A percentile compares a stretch with the other conserved stretches of the same genome.
Evolutionary conservation across 805 yeast species (phyloP).

Genomic region (Metschnikowia kunwiensis): DNA sequence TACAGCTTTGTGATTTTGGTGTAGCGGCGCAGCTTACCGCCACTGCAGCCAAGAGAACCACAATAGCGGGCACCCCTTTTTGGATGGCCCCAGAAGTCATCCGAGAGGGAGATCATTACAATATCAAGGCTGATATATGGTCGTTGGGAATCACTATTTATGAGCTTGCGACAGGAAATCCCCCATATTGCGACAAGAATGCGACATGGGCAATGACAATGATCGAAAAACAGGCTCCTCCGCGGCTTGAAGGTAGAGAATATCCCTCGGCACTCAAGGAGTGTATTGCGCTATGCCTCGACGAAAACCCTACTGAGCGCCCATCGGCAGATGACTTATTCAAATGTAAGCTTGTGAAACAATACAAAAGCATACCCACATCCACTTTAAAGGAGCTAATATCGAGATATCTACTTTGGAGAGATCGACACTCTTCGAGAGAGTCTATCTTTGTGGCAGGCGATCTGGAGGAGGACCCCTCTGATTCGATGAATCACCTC

Average conservation of each 20-base stretch:
- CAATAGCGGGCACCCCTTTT: conserved; percentile 94
- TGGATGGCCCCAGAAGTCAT: conserved; percentile 99
- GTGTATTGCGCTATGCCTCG: conserved; percentile 84
- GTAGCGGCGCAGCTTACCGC: conserved; percentile 92
- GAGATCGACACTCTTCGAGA: conserved; percentile 61
- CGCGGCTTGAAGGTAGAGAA: conserved; percentile 87
- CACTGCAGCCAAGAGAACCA: conserved; percentile 72
- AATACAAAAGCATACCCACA: conserved; percentile 60
- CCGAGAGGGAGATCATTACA: conserved; percentile 84
- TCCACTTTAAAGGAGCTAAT: conserved; percentile 68
- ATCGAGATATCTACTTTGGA: conserved; percentile 66
- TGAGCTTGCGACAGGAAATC: conserved; percentile 95
- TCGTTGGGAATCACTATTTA: conserved; percentile 90
- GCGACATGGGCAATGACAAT: conserved; percentile 93
- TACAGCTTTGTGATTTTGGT: conserved; percentile 94
- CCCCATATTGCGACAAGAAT: conserved; percentile 95
- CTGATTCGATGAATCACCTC: conserved; percentile 22
- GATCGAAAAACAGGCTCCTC: conserved; percentile 90
- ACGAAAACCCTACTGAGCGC: conserved; percentile 88
- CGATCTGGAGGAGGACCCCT: conserved; percentile 19
- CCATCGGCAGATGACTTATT: conserved; percentile 81
- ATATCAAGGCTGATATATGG: conserved; percentile 95
- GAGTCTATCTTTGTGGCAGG: conserved; percentile 43
- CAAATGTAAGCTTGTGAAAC: conserved; percentile 68
- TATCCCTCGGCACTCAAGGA: conserved; percentile 77